Conservation (phyloP, 1,284 basidiomycete genomes). For the Pseudozyma thailandica region DNA sequence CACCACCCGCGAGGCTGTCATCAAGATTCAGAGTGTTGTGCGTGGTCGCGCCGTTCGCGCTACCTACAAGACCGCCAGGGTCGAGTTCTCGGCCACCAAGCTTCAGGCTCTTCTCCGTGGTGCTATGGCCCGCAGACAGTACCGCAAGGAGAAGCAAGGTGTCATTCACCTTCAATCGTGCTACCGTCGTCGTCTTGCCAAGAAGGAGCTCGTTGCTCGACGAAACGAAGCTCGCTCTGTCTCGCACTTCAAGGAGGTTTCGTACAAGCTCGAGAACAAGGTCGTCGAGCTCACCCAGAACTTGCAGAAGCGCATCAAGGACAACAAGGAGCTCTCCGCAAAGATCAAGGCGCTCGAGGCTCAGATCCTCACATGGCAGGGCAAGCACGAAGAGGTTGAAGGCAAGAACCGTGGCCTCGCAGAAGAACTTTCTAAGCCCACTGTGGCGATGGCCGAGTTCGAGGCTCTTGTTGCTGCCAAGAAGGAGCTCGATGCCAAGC, state of each 20-base stretch:
- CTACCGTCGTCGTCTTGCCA: constrained; percentile 86
- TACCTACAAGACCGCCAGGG: constrained; percentile 75
- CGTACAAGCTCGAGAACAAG: constrained; percentile 98
- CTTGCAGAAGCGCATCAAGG: constrained; percentile 89
- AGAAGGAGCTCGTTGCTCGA: constrained; percentile 83
- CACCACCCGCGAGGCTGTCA: constrained; percentile 75
- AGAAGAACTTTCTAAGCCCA: constrained; percentile 77
- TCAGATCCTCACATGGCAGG: constrained; percentile 84
- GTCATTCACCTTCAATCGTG: constrained; percentile 91
- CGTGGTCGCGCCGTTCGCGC: constrained; percentile 83
- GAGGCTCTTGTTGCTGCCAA: constrained; percentile 83
- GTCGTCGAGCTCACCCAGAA: constrained; percentile 97
- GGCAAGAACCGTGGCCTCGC: constrained; percentile 80
- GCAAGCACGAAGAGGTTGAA: constrained; percentile 90
- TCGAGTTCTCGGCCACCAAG: constrained; percentile 76
- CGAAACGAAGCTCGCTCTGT: constrained; percentile 94
- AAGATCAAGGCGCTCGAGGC: constrained; percentile 83
- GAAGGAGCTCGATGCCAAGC: constrained; percentile 80
- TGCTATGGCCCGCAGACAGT: constrained; percentile 76
- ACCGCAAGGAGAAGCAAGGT: constrained; percentile 76
- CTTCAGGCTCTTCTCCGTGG: constrained; percentile 90
- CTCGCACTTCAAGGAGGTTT: constrained; percentile 98
- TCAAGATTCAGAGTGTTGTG: constrained; percentile 82
- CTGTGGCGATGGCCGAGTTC: constrained; percentile 79
- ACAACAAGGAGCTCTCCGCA: constrained; percentile 86